A percentile compares a stretch with the other conserved stretches of the same genome.
Evolutionary conservation across 352 stramenopile genomes (phyloP).

Genomic region (Globisporangium cylindrosporum): DNA sequence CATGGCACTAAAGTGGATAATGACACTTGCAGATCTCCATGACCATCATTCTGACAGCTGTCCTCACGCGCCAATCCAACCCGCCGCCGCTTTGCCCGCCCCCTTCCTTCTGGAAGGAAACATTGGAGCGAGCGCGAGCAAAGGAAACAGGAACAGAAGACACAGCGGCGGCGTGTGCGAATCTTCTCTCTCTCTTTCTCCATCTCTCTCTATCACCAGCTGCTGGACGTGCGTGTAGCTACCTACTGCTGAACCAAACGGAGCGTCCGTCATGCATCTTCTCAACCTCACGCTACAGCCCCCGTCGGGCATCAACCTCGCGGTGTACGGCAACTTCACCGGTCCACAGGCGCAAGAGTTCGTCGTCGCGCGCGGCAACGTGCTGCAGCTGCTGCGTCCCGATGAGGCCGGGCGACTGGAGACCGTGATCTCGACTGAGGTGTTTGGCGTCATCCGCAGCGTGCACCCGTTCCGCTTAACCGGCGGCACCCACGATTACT

Average conservation of each 20-base stretch:
- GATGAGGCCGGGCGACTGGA: slow-evolving; percentile 71
- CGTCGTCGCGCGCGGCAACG: slow-evolving; percentile 90
- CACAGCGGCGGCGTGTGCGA: neutral
- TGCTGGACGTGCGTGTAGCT: neutral
- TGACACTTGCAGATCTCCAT: too few species aligned
- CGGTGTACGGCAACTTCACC: slow-evolving; percentile 92
- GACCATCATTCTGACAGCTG: slow-evolving; percentile 6
- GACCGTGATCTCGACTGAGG: slow-evolving; percentile 77
- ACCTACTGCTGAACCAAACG: neutral
- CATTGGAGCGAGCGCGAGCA: slow-evolving; percentile 7
- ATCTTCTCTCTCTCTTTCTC: slow-evolving; percentile 7
- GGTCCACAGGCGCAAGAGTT: slow-evolving; percentile 92
- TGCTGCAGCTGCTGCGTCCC: slow-evolving; percentile 93
- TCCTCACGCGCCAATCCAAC: neutral
- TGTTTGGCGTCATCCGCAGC: slow-evolving; percentile 92
- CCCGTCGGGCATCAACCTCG: slow-evolving; percentile 74
- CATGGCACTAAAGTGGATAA: neutral
- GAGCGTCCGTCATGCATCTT: slow-evolving; percentile 60
- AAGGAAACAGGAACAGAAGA: slow-evolving; percentile 4
- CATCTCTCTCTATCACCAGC: neutral
- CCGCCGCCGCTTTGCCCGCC: neutral
- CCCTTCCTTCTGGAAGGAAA: slow-evolving; percentile 11
- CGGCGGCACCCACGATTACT: slow-evolving; percentile 91
- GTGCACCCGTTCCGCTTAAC: slow-evolving; percentile 89
- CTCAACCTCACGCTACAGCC: slow-evolving; percentile 88